These are phyloP conservation scores for Coccomyxa sp. DNA, from an alignment of 139 green algal species.

Conservation along the genomic window DNA sequence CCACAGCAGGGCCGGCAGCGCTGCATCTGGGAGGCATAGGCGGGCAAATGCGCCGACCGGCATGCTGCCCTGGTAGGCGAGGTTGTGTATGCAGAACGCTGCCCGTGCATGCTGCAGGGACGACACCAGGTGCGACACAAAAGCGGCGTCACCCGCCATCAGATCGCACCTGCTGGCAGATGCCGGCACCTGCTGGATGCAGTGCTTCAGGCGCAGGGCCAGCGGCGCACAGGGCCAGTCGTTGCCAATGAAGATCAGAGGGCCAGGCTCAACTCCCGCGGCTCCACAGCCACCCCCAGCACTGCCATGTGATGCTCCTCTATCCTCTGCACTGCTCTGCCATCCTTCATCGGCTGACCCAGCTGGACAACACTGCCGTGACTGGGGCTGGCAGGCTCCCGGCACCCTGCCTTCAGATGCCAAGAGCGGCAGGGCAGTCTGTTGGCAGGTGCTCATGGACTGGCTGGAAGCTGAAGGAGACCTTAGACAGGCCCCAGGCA, in stretches of 20 bases:
- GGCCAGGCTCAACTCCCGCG: not conserved
- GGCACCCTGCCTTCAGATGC: no score
- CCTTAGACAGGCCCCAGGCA: no score
- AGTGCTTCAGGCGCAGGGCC: constrained; percentile 31
- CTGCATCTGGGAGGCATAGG: constrained; percentile 25
- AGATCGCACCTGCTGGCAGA: not conserved
- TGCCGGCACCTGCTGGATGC: not conserved
- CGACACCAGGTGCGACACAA: constrained; percentile 15
- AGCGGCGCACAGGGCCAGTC: constrained; percentile 44
- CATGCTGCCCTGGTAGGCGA: constrained; percentile 36
- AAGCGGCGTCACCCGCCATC: not conserved
- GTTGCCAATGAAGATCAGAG: constrained; percentile 38
- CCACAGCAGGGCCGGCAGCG: constrained; percentile 7
- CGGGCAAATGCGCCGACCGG: constrained; percentile 7
- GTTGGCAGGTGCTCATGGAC: no score
- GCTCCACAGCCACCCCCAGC: no score
- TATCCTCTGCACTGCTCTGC: no score
- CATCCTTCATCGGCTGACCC: no score
- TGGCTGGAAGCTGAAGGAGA: no score
- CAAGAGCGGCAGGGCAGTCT: no score
- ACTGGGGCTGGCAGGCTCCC: no score
- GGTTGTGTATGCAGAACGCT: constrained; percentile 48
- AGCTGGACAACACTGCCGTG: no score
- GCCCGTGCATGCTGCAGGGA: constrained; percentile 9
- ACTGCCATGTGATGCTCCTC: no score